Evolutionary conservation across 345 rosid species (phyloP).

Genomic region (Sonneratia alba): DNA sequence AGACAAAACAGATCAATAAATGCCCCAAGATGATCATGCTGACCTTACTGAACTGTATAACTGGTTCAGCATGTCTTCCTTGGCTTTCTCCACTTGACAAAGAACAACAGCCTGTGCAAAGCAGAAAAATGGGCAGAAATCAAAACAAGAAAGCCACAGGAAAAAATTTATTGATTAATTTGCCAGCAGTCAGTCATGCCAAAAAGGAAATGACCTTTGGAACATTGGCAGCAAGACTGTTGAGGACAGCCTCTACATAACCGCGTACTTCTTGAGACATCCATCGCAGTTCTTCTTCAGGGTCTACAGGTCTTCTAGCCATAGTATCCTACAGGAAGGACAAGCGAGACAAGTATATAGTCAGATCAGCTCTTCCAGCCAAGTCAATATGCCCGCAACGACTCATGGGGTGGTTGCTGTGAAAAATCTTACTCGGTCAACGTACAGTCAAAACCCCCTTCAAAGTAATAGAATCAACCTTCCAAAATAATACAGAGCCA

Average conservation of each 20-base stretch:
- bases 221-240: slow-evolving; percentile 97
- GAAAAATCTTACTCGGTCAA: too few relatives aligned
- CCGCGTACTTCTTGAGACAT: slow-evolving; percentile 99
- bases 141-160: background rate
- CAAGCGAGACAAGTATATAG: background rate
- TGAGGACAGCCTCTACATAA: slow-evolving; percentile 98
- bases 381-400: too few relatives aligned
- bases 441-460: background rate
- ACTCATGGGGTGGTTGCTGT: too few relatives aligned
- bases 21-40: slow-evolving; percentile 7
- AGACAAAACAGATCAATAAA: background rate
- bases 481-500: too few relatives aligned
- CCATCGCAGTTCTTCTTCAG: slow-evolving; percentile 99
- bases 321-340: slow-evolving; percentile 61
- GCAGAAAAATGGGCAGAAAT: slow-evolving; percentile 11
- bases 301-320: slow-evolving; percentile 87
- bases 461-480: background rate
- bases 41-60: slow-evolving; percentile 87
- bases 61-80: slow-evolving; percentile 97
- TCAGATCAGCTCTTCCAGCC: background rate
- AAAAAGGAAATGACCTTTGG: slow-evolving; percentile 61
- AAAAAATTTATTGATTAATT: background rate
- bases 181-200: background rate
- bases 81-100: slow-evolving; percentile 98
- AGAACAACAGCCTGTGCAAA: slow-evolving; percentile 89